Evolutionary conservation across 2,329 filamentous ascomycete genomes (phyloP).

Genomic region (Aureobasidium musti): DNA sequence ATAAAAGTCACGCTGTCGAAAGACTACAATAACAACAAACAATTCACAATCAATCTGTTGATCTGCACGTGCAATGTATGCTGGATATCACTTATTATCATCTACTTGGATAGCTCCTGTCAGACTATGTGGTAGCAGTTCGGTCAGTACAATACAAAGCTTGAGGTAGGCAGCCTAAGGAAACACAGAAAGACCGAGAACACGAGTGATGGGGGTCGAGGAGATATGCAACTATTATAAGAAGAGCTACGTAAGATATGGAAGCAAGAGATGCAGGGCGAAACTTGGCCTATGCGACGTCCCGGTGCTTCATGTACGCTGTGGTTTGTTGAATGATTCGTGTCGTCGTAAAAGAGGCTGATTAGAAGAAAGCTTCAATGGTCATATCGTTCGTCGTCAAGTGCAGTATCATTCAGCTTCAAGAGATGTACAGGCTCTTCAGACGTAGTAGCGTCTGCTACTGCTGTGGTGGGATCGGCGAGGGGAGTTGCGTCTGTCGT

Average conservation of each 20-base stretch:
- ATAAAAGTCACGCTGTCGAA: not conserved
- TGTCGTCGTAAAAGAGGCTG: constrained; percentile 1
- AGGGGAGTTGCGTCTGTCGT: constrained; percentile 33
- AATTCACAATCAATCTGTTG: not conserved
- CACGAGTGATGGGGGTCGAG: not conserved
- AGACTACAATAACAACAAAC: not conserved
- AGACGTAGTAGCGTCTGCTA: constrained; percentile 39
- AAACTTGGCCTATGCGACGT: not conserved
- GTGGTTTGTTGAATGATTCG: not conserved
- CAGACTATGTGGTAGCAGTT: no score
- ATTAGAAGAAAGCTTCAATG: not conserved
- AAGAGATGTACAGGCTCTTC: not conserved
- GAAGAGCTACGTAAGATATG: not conserved
- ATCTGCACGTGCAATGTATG: no score
- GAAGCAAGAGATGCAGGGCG: not conserved
- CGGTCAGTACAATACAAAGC: no score
- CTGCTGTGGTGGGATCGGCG: constrained; percentile 33
- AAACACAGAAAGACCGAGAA: not conserved
- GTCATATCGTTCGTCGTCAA: not conserved
- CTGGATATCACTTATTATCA: no score
- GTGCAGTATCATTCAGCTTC: not conserved
- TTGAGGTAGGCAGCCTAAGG: no score
- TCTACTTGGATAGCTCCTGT: no score
- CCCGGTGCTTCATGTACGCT: not conserved
- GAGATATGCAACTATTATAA: not conserved